Evolutionary conservation across 352 stramenopile genomes (phyloP), one percentile per base, ranked within the genome.

Genomic region (Globisporangium perplexum): DNA sequence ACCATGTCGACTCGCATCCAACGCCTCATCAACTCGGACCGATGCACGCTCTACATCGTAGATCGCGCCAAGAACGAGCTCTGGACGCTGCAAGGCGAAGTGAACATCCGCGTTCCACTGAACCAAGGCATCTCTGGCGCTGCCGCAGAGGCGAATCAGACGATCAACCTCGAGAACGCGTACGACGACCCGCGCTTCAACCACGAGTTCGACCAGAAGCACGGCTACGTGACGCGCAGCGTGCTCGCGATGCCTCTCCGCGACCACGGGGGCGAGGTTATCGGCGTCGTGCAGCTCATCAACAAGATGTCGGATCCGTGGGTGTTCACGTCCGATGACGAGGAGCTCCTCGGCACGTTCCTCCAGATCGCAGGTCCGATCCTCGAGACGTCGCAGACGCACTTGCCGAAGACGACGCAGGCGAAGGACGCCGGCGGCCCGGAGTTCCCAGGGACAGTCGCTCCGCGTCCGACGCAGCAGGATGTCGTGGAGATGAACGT

Each of bases 31-130:
- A 80, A 94, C 53, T 93, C 89, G 38, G 93, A 98, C 59, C 83
- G 91, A 6, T 96, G 88, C 50, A 96, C 88, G 23, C 69, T 98
- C 5, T 98, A 96, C 66, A 92, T 98, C 45, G 68, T 97, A 18
- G 89, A 98, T 60, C 76, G 89, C 23, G 67, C 74, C 49, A 93
- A 88, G 50, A 88, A 85, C 50, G 88, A 97, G 59, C 74, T 98
- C 7, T 95, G 89, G 89, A 92, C 88, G 33, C 65, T 96, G 3
- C 89, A 96, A 56, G 86, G 86, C 12, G 86, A 93, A 62, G 79
- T 95, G 18, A 91, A 94, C 45, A 96, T 96, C 28, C 80, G 81
- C 31, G 86, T 95, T 4, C 83, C 86, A 6, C 70, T 89, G n/a
- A 92, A 83, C 50, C 77, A 92, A 50, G 86, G 86, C 46, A 94